These are phyloP conservation scores for Miamiensis avidus DNA, from an alignment of 169 alveolate species.

Conservation along the genomic window DNA sequence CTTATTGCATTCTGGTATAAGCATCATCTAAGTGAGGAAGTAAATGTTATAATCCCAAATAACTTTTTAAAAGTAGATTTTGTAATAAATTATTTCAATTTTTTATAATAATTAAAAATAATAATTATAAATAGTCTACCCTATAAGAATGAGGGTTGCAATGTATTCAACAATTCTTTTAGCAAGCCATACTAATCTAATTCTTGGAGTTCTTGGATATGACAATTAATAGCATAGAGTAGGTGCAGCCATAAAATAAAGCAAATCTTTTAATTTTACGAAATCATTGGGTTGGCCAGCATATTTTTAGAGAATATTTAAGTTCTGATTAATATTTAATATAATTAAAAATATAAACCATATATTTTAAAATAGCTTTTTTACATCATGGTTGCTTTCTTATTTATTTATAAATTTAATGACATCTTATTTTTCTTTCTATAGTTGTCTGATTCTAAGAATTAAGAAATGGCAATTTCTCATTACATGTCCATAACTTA, in stretches of 20 bases:
- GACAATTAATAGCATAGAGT: constrained; percentile 39
- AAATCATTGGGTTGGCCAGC: constrained; percentile 5
- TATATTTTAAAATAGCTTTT: no score
- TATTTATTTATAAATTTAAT: constrained; percentile 23
- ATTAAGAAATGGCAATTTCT: constrained; percentile 25
- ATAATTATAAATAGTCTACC: no score
- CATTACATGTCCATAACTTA: constrained; percentile 43
- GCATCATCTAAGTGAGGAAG: constrained; percentile 29
- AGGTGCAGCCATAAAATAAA: constrained; percentile 47
- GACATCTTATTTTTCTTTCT: constrained; percentile 19
- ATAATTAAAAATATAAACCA: not conserved
- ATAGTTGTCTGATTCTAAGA: constrained; percentile 18
- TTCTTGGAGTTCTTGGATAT: constrained; percentile 28
- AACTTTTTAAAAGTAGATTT: no score
- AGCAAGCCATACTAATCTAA: constrained; percentile 35
- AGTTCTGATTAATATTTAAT: not conserved
- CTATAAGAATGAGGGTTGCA: not conserved
- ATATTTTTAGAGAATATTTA: constrained; percentile 17
- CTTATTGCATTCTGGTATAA: constrained; percentile 16
- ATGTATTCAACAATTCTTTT: constrained; percentile 36
- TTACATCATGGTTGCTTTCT: constrained; percentile 29
- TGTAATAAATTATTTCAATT: no score
- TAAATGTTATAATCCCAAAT: constrained; percentile 29
- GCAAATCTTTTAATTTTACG: constrained; percentile 28
- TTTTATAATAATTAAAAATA: no score